Percentiles rank a stretch among this genome's conserved stretches.
These are phyloP conservation scores for Penicillium aurantiogriseum DNA, from an alignment of 2,329 filamentous ascomycete species.

Conservation along the genomic window DNA sequence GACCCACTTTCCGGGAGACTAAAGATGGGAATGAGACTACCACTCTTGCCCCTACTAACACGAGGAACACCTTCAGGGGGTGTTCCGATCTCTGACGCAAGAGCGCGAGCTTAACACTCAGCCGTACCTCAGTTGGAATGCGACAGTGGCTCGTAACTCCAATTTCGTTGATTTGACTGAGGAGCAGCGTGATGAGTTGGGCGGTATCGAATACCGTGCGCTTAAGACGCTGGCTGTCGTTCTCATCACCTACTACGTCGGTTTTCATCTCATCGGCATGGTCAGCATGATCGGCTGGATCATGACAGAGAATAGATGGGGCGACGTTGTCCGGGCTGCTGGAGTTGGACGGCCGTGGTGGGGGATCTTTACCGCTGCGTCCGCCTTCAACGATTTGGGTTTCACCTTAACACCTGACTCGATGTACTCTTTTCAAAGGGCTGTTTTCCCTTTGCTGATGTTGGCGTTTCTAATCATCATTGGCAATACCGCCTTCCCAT, in stretches of 20 bases:
- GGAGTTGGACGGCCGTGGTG: slow-evolving; percentile 77
- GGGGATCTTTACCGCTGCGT: slow-evolving; percentile 82
- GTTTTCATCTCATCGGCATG: slow-evolving; percentile 76
- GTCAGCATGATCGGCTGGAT: slow-evolving; percentile 81
- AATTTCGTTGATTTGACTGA: slow-evolving; percentile 84
- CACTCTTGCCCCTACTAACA: slow-evolving; percentile 25
- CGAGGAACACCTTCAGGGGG: slow-evolving; percentile 32
- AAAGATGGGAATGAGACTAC: slow-evolving; percentile 30
- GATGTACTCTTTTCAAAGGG: slow-evolving; percentile 83
- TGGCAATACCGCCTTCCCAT: slow-evolving; percentile 92
- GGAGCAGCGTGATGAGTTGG: slow-evolving; percentile 89
- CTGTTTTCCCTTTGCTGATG: slow-evolving; percentile 71
- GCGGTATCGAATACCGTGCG: slow-evolving; percentile 93
- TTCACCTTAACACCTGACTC: slow-evolving; percentile 90
- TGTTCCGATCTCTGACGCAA: slow-evolving; percentile 39
- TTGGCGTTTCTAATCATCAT: slow-evolving; percentile 87
- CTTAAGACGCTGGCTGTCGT: slow-evolving; percentile 81
- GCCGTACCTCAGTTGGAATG: slow-evolving; percentile 92
- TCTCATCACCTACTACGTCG: slow-evolving; percentile 75
- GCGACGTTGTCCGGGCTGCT: slow-evolving; percentile 59
- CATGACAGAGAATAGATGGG: slow-evolving; percentile 60
- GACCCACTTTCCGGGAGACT: slow-evolving; percentile 34
- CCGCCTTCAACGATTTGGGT: slow-evolving; percentile 92
- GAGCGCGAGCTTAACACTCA: slow-evolving; percentile 53
- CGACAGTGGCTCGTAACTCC: slow-evolving; percentile 89